Base-by-base conservation (phyloP, 2,329 filamentous ascomycete species). In the Grosmannia clavigera region DNA sequence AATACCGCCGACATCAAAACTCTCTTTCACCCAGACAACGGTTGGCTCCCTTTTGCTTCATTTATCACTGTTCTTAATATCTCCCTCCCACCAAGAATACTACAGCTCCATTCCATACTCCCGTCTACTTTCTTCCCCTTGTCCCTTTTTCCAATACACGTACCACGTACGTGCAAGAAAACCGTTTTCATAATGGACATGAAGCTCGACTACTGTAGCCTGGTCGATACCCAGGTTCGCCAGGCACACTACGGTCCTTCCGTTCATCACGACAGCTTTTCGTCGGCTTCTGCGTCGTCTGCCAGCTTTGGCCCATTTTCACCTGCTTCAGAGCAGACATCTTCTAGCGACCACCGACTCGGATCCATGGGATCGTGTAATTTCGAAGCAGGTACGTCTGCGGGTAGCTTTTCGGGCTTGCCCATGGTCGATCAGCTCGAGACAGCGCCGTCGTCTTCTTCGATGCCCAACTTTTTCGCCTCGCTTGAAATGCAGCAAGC, bases 281-380 rank as follows among this genome's bases (percentile, higher is more conserved):
- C 73, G 7, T 73, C 61, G 6, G 46, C 53, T 63, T 74, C 73
- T 9, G 71, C 54, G 63, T 74, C 73, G 14, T 19, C 60, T 19
- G 27, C 73, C 38, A 65, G 67, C 58, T 76, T 75, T 70, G 75
- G 75, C 50, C 70, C 74, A 31, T 77, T 73, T 62, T 78, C 75
- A 50, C 75, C 76, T 53, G 72, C 70, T 35, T 77, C 76, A 60
- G 70, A 74, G 67, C 72, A 75, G 60, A 76, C 75, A 53, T 74
- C 74, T 10, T 69, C 74, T 63, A 69, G 72, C 59, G 67, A 29
- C 60, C 60, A 61, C 25, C 61, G 64, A 3, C n/a, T 71, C 46
- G 66, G 65, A 57, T 62, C 64, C 1, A 65, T 76, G 63, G 72
- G 74, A 53, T 74, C 57, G 1, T 48, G 74, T 63, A 71, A 75